Percentiles rank a stretch among this genome's conserved stretches.
Conservation (phyloP, 495 filamentous ascomycete genomes). For the Aspergillus sparsus region DNA sequence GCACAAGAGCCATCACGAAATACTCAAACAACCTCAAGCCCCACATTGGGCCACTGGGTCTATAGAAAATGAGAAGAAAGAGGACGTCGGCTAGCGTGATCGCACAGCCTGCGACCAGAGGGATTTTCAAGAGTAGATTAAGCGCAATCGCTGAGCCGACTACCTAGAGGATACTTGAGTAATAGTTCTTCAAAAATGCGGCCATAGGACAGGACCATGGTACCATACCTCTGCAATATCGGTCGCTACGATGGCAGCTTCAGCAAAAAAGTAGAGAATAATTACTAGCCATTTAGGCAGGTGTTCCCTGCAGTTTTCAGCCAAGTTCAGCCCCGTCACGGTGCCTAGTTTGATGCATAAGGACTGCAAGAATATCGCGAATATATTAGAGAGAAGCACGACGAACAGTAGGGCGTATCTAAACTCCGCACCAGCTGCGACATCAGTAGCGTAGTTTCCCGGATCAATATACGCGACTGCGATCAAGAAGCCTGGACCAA, state of each 20-base stretch:
- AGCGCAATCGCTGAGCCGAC: constrained; percentile 91
- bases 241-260: constrained; percentile 82
- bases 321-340: constrained; percentile 81
- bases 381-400: constrained; percentile 78
- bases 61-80: constrained; percentile 81
- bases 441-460: constrained; percentile 84
- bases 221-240: constrained; percentile 84
- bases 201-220: background rate
- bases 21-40: constrained; percentile 77
- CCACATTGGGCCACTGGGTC: constrained; percentile 70
- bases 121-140: constrained; percentile 77
- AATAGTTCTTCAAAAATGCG: background rate
- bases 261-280: constrained; percentile 71
- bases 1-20: constrained; percentile 75
- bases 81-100: constrained; percentile 84
- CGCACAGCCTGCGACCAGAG: constrained; percentile 83
- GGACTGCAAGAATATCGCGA: constrained; percentile 81
- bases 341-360: constrained; percentile 81
- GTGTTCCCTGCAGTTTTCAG: constrained; percentile 74
- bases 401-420: constrained; percentile 75
- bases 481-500: constrained; percentile 86
- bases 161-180: constrained; percentile 52
- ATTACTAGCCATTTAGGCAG: constrained; percentile 77
- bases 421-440: constrained; percentile 67
- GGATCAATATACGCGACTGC: constrained; percentile 81